Evolutionary conservation across 2,329 filamentous ascomycete species (phyloP).

Genomic region (Penicillium capsulatum): DNA sequence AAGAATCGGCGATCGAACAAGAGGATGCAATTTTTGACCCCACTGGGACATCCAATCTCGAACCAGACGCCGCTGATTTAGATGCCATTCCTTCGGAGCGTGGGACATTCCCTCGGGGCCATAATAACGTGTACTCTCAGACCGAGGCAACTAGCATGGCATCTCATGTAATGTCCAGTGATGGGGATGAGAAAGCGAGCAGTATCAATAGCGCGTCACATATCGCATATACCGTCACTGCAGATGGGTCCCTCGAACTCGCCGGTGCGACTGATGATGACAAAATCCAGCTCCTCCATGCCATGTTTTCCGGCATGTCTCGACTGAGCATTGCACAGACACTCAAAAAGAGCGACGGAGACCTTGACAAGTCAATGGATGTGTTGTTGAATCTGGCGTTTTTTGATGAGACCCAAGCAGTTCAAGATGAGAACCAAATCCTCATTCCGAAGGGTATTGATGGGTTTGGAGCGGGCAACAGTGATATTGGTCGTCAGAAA

Average conservation of each 20-base stretch:
- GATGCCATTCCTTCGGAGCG: slow-evolving; percentile 24
- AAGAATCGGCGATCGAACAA: slow-evolving; percentile 66
- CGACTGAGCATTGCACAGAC: slow-evolving; percentile 62
- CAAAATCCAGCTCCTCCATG: slow-evolving; percentile 60
- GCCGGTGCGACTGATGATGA: slow-evolving; percentile 46
- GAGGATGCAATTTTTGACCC: slow-evolving; percentile 66
- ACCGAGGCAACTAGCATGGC: slow-evolving; percentile 51
- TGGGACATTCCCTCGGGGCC: slow-evolving; percentile 4
- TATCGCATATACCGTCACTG: slow-evolving; percentile 24
- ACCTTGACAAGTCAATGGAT: slow-evolving; percentile 69
- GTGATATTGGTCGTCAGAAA: slow-evolving; percentile 38
- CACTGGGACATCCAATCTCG: slow-evolving; percentile 60
- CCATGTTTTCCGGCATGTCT: slow-evolving; percentile 69
- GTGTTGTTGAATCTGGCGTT: slow-evolving; percentile 75
- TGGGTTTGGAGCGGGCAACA: slow-evolving; percentile 62
- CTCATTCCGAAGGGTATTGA: slow-evolving; percentile 68
- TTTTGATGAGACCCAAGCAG: slow-evolving; percentile 63
- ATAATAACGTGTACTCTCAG: slow-evolving; percentile 38
- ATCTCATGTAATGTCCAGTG: slow-evolving; percentile 42
- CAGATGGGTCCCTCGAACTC: slow-evolving; percentile 28
- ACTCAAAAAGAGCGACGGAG: slow-evolving; percentile 62
- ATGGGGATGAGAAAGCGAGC: slow-evolving; percentile 24
- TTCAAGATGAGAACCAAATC: slow-evolving; percentile 43
- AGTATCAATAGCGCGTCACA: slow-evolving; percentile 13
- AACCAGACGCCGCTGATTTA: slow-evolving; percentile 19